Evolutionary conservation across 2,329 filamentous ascomycete genomes (phyloP).

Genomic region (Ophiostoma himal-ulmi): DNA sequence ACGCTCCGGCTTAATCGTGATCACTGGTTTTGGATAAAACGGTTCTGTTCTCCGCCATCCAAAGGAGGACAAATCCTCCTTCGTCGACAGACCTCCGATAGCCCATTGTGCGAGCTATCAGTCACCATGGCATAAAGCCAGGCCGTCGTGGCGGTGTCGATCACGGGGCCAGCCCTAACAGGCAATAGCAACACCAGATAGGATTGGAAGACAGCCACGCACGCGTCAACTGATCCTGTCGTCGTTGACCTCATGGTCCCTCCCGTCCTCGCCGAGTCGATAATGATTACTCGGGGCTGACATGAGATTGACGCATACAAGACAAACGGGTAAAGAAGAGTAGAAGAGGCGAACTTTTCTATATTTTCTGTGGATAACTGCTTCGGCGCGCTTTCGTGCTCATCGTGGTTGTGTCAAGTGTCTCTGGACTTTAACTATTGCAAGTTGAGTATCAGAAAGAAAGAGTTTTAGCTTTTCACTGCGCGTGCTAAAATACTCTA

Average conservation of each 20-base stretch:
- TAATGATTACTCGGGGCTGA: neutral
- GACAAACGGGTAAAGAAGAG: neutral
- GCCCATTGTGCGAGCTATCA: conserved; percentile 54
- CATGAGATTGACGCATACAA: neutral
- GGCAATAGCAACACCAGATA: too few relatives aligned
- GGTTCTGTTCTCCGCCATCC: conserved; percentile 63
- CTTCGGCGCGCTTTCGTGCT: neutral
- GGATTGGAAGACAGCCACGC: too few relatives aligned
- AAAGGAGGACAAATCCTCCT: conserved; percentile 19
- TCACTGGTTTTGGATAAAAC: conserved; percentile 37
- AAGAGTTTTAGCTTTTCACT: neutral
- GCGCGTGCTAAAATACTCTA: neutral
- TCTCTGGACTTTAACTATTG: neutral
- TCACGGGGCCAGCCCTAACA: neutral
- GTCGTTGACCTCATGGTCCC: neutral
- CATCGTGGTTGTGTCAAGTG: neutral
- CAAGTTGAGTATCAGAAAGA: neutral
- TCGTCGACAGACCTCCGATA: conserved; percentile 73
- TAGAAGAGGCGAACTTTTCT: neutral
- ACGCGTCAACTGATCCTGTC: neutral
- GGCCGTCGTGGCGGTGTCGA: conserved; percentile 48
- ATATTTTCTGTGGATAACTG: neutral
- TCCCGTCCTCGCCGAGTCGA: neutral
- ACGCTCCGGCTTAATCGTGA: conserved; percentile 99
- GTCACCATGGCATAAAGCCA: conserved; percentile 51